Conservation (phyloP, 2,329 filamentous ascomycete genomes). For the Clarireedia monteithiana region DNA sequence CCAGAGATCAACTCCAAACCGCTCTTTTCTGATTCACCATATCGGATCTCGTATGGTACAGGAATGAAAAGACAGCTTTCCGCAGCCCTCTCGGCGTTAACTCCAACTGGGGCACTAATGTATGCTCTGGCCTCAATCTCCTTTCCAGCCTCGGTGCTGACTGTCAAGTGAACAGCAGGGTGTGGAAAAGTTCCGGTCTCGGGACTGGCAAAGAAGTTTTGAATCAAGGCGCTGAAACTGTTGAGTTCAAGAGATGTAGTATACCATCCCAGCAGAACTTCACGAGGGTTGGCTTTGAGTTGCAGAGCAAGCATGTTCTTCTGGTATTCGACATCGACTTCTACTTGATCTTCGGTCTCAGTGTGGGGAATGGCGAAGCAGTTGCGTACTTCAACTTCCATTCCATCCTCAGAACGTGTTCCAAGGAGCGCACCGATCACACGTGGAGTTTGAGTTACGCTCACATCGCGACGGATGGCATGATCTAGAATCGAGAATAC, state of each 20-base stretch:
- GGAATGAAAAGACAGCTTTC: slow-evolving; percentile 97
- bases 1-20: slow-evolving; percentile 77
- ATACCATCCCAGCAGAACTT: slow-evolving; percentile 96
- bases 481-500: slow-evolving; percentile 83
- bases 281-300: slow-evolving; percentile 87
- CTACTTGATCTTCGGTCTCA: slow-evolving; percentile 96
- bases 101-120: slow-evolving; percentile 90
- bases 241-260: slow-evolving; percentile 95
- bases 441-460: slow-evolving; percentile 75
- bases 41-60: slow-evolving; percentile 89
- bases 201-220: slow-evolving; percentile 98
- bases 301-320: slow-evolving; percentile 98
- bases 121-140: slow-evolving; percentile 89
- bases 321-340: slow-evolving; percentile 99
- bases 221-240: slow-evolving; percentile 95
- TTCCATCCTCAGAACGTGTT: slow-evolving; percentile 89
- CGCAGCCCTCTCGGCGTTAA: slow-evolving; percentile 87
- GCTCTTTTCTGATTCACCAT: slow-evolving; percentile 70
- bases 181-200: slow-evolving; percentile 96
- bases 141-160: slow-evolving; percentile 80
- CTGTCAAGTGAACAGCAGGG: slow-evolving; percentile 94
- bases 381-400: slow-evolving; percentile 90
- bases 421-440: slow-evolving; percentile 96
- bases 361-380: slow-evolving; percentile 98
- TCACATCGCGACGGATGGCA: slow-evolving; percentile 64